A percentile compares a stretch with the other conserved stretches of the same genome.
Conservation (phyloP, 2,329 filamentous ascomycete species). For the Aspergillus amoenus region DNA sequence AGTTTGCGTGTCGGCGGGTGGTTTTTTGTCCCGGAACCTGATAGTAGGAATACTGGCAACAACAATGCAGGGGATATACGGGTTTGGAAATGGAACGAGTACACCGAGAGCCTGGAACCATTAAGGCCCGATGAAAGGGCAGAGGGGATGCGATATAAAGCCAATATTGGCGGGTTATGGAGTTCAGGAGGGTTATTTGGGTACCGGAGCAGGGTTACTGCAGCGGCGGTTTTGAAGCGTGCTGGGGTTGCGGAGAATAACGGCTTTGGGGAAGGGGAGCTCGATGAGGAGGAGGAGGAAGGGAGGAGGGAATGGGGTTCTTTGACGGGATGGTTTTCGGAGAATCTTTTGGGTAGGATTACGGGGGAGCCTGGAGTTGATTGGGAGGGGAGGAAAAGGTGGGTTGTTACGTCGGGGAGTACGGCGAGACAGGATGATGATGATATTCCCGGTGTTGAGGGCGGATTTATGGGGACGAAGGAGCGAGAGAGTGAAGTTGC, state of each 20-base stretch:
- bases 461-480: slow-evolving; percentile 18
- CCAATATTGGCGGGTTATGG: slow-evolving; percentile 58
- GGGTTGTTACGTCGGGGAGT: slow-evolving; percentile 59
- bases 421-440: slow-evolving; percentile 58
- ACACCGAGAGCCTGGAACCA: slow-evolving; percentile 37
- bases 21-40: slow-evolving; percentile 52
- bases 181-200: slow-evolving; percentile 47
- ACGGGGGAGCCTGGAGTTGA: slow-evolving; percentile 40
- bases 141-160: slow-evolving; percentile 52
- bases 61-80: slow-evolving; percentile 37
- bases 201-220: slow-evolving; percentile 39
- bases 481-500: slow-evolving; percentile 13
- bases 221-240: neutral
- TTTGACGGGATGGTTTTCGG: slow-evolving; percentile 53
- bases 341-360: slow-evolving; percentile 51
- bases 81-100: slow-evolving; percentile 56
- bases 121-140: slow-evolving; percentile 40
- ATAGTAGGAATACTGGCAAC: neutral
- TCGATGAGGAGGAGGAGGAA: slow-evolving; percentile 27
- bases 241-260: slow-evolving; percentile 11
- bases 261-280: slow-evolving; percentile 21
- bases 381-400: slow-evolving; percentile 45
- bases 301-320: slow-evolving; percentile 54
- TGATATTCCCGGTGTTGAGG: slow-evolving; percentile 56
- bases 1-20: slow-evolving; percentile 63